Base-by-base conservation (phyloP, 352 stramenopile genomes). In the Elongisporangium anandrum region DNA sequence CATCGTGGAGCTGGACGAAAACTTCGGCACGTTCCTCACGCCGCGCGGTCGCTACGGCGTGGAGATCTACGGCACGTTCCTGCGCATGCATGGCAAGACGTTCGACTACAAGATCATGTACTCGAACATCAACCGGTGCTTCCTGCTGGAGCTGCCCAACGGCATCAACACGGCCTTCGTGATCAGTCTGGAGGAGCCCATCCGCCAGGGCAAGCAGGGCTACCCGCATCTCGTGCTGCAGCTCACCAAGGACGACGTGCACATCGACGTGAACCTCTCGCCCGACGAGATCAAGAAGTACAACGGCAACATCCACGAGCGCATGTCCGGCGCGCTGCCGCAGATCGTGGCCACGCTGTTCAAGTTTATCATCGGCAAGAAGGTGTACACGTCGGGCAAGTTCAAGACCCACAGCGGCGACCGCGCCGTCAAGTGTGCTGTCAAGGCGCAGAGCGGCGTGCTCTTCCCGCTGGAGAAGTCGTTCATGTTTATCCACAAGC, bases 81-180 rank as follows among this genome's bases (percentile, higher is more conserved):
- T 99, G 66, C 94, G 97, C 52, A 99, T 99, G 85, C 84, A 95
- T 62, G 96, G 96, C 69, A 97, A 97, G 68, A 99, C 97, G 64
- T 99, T 99, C 75, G 96, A 99, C 86, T 99, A 99, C 90, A 99
- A 99, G 81, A 99, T 99, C 70, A 94, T 97, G 78, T 99, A 99
- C 85, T 97, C 97, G 56, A 98, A 99, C 74, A 99, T 99, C 70
- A 98, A 97, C 62, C 90, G 97, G 24, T 96, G 99, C 54, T 99
- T 99, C 67, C 65, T 99, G 22, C 74, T 99, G 56, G 92, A 98
- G 59, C 95, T 98, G 65, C 94, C 96, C 10, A 98, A 99, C 69
- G 93, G 97, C 56, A 90, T 97, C 54, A 96, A 98, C 71, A 97
- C 95, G 69, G 95, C 94, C 15, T 99, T 99, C 77, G 97, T 99